Percentiles rank a stretch among this genome's conserved stretches.
Conservation (phyloP, 108 stramenopile genomes). For the Stephanodiscus triporus region DNA sequence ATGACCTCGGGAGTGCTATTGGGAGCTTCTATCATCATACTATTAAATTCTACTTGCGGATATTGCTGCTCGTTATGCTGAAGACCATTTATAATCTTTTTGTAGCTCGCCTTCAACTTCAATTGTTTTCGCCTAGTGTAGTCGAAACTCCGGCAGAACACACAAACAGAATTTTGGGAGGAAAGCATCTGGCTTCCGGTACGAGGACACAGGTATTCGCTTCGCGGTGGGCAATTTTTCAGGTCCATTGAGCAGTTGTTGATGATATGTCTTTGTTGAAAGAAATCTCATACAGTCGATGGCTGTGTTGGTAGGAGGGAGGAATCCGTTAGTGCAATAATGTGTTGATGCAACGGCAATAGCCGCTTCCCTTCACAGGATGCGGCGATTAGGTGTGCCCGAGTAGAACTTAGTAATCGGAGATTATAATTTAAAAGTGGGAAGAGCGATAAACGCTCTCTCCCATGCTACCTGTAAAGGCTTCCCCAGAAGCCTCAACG, state of each 20-base stretch:
- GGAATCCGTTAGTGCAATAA: not conserved
- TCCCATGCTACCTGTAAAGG: too few species aligned
- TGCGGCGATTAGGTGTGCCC: too few species aligned
- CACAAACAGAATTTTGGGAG: not conserved
- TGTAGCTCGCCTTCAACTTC: slow-evolving; percentile 8
- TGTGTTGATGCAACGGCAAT: too few species aligned
- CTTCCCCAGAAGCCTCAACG: too few species aligned
- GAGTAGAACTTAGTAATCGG: too few species aligned
- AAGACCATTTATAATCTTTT: too few species aligned
- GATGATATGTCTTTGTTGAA: slow-evolving; percentile 39
- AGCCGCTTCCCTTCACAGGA: too few species aligned
- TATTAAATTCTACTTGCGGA: not conserved
- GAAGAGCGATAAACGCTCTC: too few species aligned
- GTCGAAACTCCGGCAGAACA: slow-evolving; percentile 4
- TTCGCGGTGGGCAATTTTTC: slow-evolving; percentile 60
- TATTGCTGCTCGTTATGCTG: not conserved
- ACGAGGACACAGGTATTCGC: not conserved
- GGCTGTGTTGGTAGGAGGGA: slow-evolving; percentile 19
- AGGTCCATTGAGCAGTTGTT: slow-evolving; percentile 21
- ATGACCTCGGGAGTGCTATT: not conserved
- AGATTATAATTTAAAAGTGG: too few species aligned
- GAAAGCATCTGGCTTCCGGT: not conserved
- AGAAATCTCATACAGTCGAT: slow-evolving; percentile 73
- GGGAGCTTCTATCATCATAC: not conserved
- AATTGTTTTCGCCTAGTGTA: not conserved